Conservation (phyloP, 73 alveolate species). For the Tetrahymena borealis region DNA sequence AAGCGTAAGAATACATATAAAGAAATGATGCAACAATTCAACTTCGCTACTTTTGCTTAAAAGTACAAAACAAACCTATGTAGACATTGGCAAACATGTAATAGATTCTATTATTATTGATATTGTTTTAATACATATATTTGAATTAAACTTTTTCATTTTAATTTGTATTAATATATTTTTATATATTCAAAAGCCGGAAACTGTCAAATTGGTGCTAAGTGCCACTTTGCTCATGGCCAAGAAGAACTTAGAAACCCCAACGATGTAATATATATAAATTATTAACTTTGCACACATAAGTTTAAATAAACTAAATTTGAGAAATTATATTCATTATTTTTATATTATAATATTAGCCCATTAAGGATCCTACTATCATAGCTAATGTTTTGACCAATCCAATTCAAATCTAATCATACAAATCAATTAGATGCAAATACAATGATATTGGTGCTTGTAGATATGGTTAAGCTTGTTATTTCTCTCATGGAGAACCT, state of each 20-base stretch:
- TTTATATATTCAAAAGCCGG: background rate
- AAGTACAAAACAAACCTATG: background rate
- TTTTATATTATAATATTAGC: background rate
- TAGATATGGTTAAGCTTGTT: background rate
- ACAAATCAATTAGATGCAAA: background rate
- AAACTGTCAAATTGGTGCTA: background rate
- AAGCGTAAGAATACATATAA: background rate
- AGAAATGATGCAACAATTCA: background rate
- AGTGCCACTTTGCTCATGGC: background rate
- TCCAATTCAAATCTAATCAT: background rate
- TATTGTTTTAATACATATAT: background rate
- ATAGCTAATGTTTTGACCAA: background rate
- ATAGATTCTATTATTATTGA: background rate
- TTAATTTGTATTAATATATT: too few species aligned
- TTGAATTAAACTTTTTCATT: too few species aligned
- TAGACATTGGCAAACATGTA: constrained; percentile 1
- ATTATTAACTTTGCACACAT: too few species aligned
- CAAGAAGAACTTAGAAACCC: background rate
- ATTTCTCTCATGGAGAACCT: background rate
- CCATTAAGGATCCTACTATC: background rate
- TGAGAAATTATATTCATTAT: background rate
- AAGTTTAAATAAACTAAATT: background rate
- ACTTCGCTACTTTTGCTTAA: background rate
- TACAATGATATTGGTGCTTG: background rate
- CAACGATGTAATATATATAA: background rate